Base-by-base conservation (phyloP, 306 rosid species). In the Prunus padus region DNA sequence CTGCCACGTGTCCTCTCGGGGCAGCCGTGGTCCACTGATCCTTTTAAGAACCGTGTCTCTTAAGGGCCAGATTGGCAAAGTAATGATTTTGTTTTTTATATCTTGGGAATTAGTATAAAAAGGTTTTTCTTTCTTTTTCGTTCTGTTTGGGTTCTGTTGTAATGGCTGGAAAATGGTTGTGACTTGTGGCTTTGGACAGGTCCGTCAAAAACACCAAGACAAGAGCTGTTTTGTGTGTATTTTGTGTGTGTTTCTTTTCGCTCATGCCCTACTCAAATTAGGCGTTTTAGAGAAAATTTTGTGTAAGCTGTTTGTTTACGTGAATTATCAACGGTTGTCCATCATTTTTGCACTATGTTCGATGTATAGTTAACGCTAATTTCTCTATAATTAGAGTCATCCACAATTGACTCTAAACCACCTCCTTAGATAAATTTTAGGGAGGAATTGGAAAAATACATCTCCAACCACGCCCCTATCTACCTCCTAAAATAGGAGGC, bases 1-100 rank as follows among this genome's bases (percentile, higher is more conserved):
- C 0, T 9, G 84, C 83, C 92, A 86, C 90, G 96, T 89, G 98
- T 85, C 46, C 62, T 3, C 40, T 31, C 57, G 71, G 88, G 90
- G 88, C 0, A 61, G 20, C 20, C 3, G 20, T 45, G 55, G 56
- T 15, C 55, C 76, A 25, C 49, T 42, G 44, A 45, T 45, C 40
- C 22, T 25, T 23, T 15, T 7, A 0, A 50, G 4, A 40, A 26
- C 65, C 13, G 52, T 28, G 45, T 42, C 26, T 60, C 64, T 3
- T 8, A 30, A 51, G n/a, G n/a, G 64, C 45, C 68, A 63, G 68
- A 64, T 64, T 33, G 68, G 26, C 68, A 64, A 28, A 42, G 11
- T 15, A 28, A 28, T 28, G 20, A 14, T 61, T 28, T 15, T 61
- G 40, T 5, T 61, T 13, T 26, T 14, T 11, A 11, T 57, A 33